Evolutionary conservation across 345 rosid species (phyloP).

Genomic region (Gossypium herbaceum): DNA sequence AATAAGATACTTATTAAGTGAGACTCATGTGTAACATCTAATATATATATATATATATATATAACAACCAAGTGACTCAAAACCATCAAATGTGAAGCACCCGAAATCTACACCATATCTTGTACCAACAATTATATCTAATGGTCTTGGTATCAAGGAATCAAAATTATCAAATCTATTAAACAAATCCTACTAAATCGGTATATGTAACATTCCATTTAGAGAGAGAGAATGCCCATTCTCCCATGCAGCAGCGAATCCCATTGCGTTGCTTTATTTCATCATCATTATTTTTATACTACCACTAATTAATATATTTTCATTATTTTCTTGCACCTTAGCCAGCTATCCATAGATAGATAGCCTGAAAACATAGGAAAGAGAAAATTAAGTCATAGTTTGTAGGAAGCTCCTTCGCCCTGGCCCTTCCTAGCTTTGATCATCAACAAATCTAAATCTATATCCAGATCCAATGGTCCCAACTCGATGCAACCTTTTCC

Average conservation of each 20-base stretch:
- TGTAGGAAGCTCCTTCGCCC: background rate
- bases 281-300: background rate
- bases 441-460: background rate
- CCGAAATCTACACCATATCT: too few species aligned
- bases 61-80: too few species aligned
- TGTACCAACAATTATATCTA: too few species aligned
- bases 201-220: too few species aligned
- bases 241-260: slow-evolving; percentile 36
- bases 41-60: too few species aligned
- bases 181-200: background rate
- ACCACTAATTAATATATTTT: background rate
- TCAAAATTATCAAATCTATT: too few species aligned
- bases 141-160: too few species aligned
- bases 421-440: background rate
- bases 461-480: background rate
- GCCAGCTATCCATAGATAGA: too few species aligned
- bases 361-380: background rate
- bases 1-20: too few species aligned
- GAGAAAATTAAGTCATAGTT: background rate
- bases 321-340: background rate
- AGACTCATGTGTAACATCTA: too few species aligned
- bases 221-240: slow-evolving; percentile 51
- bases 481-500: slow-evolving; percentile 5
- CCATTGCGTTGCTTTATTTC: slow-evolving; percentile 37
- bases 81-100: too few species aligned